A percentile compares a stretch with the other conserved stretches of the same genome.
Evolutionary conservation across 306 rosid species (phyloP).

Genomic region (cucumber (Cucumis sativus)): Cucumber_9930_V3 NC_026659.2:24570001-24570500

Average conservation of each 20-base stretch:
- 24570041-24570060: no score
- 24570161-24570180: neutral
- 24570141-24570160: neutral
- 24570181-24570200: neutral
- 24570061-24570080: no score
- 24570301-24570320: constrained; percentile 53
- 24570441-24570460: constrained; percentile 72
- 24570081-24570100: neutral
- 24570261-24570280: constrained; percentile 90
- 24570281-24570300: constrained; percentile 74
- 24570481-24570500: constrained; percentile 96
- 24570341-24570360: neutral
- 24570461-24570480: constrained; percentile 90
- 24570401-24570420: constrained; percentile 97
- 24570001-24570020: no score
- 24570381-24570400: constrained; percentile 56
- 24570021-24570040: no score
- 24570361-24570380: constrained; percentile 1
- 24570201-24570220: constrained; percentile 8
- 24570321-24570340: neutral
- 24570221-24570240: constrained; percentile 59
- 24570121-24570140: neutral
- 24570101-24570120: neutral
- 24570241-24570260: constrained; percentile 81
- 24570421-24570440: constrained; percentile 80